Percentiles rank a stretch among this genome's conserved stretches.
Evolutionary conservation across 2,329 filamentous ascomycete species (phyloP).

Genomic region (Scytalidium lignicola): DNA sequence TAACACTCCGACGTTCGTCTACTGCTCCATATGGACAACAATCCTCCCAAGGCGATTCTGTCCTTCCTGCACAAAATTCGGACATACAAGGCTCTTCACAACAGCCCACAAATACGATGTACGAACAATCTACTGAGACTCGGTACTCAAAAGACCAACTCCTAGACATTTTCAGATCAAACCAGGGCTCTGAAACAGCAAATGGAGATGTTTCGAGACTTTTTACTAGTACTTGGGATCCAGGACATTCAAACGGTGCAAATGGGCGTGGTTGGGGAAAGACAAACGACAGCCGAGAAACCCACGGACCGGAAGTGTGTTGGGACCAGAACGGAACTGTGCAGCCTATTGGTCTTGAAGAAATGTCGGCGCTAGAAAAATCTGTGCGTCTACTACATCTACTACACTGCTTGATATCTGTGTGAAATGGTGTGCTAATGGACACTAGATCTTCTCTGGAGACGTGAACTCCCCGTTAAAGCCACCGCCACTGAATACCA

Average conservation of each 20-base stretch:
- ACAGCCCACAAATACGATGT: conserved; percentile 33
- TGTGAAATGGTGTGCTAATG: conserved; percentile 14
- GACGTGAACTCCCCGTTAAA: conserved; percentile 95
- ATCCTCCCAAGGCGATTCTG: conserved; percentile 17
- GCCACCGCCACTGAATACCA: conserved; percentile 65
- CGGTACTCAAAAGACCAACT: conserved; percentile 49
- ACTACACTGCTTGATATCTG: conserved; percentile 6
- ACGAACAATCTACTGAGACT: conserved; percentile 32
- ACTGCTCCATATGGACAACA: conserved; percentile 46
- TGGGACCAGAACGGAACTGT: conserved; percentile 74
- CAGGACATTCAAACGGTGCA: conserved; percentile 61
- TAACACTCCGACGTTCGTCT: conserved; percentile 60
- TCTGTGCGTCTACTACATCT: conserved; percentile 45
- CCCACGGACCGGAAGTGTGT: conserved; percentile 82
- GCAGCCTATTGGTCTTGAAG: conserved; percentile 66
- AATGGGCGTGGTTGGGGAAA: conserved; percentile 68
- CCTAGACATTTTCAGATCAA: conserved; percentile 63
- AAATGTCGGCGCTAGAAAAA: conserved; percentile 61
- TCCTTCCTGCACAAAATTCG: conserved; percentile 11
- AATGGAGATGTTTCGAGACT: conserved; percentile 60
- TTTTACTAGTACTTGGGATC: conserved; percentile 75
- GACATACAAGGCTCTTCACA: conserved; percentile 17
- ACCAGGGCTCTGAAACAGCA: conserved; percentile 42
- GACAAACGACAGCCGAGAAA: conserved; percentile 67
- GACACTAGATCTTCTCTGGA: conserved; percentile 64